Conservation (phyloP, 2,329 filamentous ascomycete species). For the Erysiphe pulchra region DNA sequence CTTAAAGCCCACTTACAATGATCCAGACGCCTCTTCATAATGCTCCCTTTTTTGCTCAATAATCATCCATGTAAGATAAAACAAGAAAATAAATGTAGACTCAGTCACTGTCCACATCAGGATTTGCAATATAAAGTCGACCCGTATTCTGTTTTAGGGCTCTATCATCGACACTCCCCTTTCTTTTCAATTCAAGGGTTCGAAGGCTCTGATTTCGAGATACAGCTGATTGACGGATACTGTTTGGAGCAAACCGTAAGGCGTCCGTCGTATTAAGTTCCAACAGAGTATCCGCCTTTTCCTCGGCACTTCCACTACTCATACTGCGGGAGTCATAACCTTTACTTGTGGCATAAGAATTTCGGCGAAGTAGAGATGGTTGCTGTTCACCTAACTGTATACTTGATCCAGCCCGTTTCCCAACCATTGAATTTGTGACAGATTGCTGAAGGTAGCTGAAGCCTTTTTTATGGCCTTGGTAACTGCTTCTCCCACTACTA, state of each 20-base stretch:
- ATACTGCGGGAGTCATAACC: slow-evolving; percentile 9
- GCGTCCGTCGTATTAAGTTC: slow-evolving; percentile 21
- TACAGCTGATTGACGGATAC: slow-evolving; percentile 27
- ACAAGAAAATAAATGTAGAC: background rate
- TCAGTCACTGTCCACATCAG: slow-evolving; percentile 24
- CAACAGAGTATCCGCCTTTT: slow-evolving; percentile 32
- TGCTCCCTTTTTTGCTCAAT: background rate
- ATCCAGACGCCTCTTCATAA: background rate
- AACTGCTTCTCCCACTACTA: slow-evolving; percentile 47
- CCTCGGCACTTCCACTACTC: slow-evolving; percentile 15
- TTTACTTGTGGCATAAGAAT: background rate
- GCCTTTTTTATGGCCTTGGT: slow-evolving; percentile 15
- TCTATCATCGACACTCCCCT: slow-evolving; percentile 61
- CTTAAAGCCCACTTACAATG: too few species aligned
- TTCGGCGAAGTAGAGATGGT: background rate
- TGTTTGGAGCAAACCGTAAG: slow-evolving; percentile 30
- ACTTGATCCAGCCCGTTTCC: background rate
- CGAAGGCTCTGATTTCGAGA: slow-evolving; percentile 40
- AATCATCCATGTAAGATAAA: background rate
- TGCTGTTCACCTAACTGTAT: background rate
- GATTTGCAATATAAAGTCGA: slow-evolving; percentile 66
- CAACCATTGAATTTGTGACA: background rate
- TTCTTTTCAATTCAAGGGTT: slow-evolving; percentile 40
- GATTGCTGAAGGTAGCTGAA: slow-evolving; percentile 17
- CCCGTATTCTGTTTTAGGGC: slow-evolving; percentile 39